Evolutionary conservation across 2,329 filamentous ascomycete species (phyloP).

Genomic region (Leptographium flavum): DNA sequence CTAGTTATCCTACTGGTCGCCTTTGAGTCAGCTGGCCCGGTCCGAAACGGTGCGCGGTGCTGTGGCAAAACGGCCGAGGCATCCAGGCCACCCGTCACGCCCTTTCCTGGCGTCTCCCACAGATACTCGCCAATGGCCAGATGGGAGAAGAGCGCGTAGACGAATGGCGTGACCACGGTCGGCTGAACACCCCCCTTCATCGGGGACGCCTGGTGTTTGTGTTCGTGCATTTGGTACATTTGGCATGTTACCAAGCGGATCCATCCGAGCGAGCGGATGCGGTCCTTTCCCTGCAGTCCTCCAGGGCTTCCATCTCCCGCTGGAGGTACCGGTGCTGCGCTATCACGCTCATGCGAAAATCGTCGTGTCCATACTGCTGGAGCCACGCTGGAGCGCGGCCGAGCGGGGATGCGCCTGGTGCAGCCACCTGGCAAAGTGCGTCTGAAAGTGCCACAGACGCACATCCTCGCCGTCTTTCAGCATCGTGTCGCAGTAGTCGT

Average conservation of each 20-base stretch:
- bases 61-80: neutral
- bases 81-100: neutral
- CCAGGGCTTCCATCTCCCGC: constrained; percentile 53
- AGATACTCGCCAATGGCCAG: constrained; percentile 45
- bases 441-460: constrained; percentile 44
- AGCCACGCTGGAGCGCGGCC: constrained; percentile 40
- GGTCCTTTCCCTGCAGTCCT: constrained; percentile 24
- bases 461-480: constrained; percentile 12
- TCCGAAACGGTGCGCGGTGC: neutral
- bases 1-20: constrained; percentile 6
- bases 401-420: constrained; percentile 25
- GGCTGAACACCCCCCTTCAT: constrained; percentile 7
- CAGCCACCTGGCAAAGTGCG: constrained; percentile 45
- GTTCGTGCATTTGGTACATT: neutral
- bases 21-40: neutral
- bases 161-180: constrained; percentile 59
- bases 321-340: constrained; percentile 49
- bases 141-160: constrained; percentile 47
- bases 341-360: constrained; percentile 49
- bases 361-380: constrained; percentile 26
- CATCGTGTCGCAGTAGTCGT: constrained; percentile 45
- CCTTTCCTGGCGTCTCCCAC: constrained; percentile 24
- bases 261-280: constrained; percentile 24
- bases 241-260: constrained; percentile 24
- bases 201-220: neutral